Conservation (phyloP, 306 rosid species). For the Crotalaria pallida region DNA sequence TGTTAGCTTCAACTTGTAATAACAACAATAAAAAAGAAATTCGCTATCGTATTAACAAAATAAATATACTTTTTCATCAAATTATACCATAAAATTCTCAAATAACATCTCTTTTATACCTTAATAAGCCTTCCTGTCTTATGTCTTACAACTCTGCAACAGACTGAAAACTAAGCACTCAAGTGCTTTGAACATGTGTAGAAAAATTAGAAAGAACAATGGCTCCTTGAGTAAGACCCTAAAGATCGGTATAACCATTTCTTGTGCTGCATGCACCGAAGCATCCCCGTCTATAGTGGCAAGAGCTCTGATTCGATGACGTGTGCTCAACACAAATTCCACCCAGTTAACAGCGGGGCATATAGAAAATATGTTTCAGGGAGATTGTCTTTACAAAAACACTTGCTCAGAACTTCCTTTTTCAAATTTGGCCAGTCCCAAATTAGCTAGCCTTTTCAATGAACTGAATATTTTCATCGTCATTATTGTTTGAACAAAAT, state of each 20-base stretch:
- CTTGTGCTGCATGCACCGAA: not conserved
- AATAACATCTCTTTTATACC: not conserved
- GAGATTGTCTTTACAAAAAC: not conserved
- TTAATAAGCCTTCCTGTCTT: not conserved
- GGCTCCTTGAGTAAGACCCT: not conserved
- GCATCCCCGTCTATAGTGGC: not conserved
- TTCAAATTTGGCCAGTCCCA: conserved; percentile 20
- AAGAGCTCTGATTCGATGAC: not conserved
- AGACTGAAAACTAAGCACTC: not conserved
- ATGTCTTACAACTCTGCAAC: conserved; percentile 1
- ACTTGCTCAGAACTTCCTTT: not conserved
- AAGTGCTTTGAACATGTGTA: not conserved
- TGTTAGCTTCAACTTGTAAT: not conserved
- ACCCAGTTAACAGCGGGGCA: not conserved
- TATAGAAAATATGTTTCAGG: not conserved
- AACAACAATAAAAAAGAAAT: not conserved
- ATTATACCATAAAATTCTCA: not conserved
- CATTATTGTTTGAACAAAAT: conserved; percentile 34
- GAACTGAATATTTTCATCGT: conserved; percentile 11
- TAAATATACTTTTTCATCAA: not conserved
- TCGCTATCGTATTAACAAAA: not conserved
- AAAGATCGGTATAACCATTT: not conserved
- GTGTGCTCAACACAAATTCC: conserved; percentile 2
- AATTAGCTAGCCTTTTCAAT: conserved; percentile 2
- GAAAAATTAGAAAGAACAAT: not conserved